A percentile compares a stretch with the other conserved stretches of the same genome.
phyloP scores from a whole-genome alignment of 192 early-diverging fungal species.

The Coemansia sp. region DNA sequence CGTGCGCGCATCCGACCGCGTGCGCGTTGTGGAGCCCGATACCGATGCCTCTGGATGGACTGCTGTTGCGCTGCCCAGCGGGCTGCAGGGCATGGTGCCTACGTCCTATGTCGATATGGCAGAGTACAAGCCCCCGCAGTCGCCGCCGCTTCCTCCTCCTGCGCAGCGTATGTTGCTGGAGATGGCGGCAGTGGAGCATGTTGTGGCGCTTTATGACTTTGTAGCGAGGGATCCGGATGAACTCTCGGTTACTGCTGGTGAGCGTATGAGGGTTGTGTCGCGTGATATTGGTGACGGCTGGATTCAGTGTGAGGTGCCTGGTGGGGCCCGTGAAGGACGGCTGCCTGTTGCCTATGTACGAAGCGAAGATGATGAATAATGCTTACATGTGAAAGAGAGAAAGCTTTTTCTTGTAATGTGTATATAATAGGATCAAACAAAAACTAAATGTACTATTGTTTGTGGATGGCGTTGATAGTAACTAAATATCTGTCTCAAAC shows the following conservation, averaged over 20 bases:
- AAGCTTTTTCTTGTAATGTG: neutral
- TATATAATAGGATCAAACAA: no score
- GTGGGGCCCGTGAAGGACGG: slow-evolving; percentile 22
- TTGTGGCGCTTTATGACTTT: slow-evolving; percentile 44
- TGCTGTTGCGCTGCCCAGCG: slow-evolving; percentile 2
- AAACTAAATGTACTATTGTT: no score
- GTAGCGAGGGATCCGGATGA: slow-evolving; percentile 22
- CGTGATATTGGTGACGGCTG: slow-evolving; percentile 36
- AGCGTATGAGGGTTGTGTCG: slow-evolving; percentile 35
- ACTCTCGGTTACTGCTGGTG: slow-evolving; percentile 31
- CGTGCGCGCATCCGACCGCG: slow-evolving; percentile 29
- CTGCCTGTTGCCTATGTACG: slow-evolving; percentile 36
- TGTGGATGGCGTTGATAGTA: no score
- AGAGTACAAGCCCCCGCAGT: slow-evolving; percentile 9
- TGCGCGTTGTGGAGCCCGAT: slow-evolving; percentile 28
- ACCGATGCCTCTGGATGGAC: slow-evolving; percentile 43
- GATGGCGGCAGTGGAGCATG: slow-evolving; percentile 6
- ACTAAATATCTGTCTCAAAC: no score
- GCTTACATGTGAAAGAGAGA: no score
- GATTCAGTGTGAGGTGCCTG: slow-evolving; percentile 9
- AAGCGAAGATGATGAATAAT: slow-evolving; percentile 6
- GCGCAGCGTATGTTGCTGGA: no score
- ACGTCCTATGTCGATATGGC: slow-evolving; percentile 40
- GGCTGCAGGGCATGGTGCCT: slow-evolving; percentile 42
- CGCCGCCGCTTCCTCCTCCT: no score